Percentiles rank a stretch among this genome's conserved stretches.
Conservation (phyloP, 352 stramenopile species). For the Vaucheria bursata region DNA sequence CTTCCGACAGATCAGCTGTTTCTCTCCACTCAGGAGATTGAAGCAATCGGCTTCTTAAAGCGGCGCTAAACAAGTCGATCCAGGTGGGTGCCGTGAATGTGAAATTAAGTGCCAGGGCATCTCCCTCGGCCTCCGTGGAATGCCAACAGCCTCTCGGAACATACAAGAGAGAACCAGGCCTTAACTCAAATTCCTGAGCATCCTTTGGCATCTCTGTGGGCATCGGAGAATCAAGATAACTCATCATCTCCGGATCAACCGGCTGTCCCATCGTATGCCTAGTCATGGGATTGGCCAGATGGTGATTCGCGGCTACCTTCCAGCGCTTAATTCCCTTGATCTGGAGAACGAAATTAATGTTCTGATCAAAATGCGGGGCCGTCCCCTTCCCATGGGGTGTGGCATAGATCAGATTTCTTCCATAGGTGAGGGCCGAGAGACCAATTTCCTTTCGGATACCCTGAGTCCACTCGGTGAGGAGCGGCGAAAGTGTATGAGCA, state of each 20-base stretch:
- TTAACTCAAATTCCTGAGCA: background rate
- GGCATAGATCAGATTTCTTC: background rate
- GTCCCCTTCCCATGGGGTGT: background rate
- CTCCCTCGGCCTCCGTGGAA: background rate
- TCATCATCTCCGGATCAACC: background rate
- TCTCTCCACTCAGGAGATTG: background rate
- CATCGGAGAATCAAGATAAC: background rate
- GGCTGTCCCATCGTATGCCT: background rate
- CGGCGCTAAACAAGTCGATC: background rate
- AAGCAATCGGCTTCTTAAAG: background rate
- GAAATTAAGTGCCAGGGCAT: background rate
- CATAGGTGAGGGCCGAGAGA: background rate
- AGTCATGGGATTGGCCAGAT: background rate
- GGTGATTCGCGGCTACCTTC: background rate
- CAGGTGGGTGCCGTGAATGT: background rate
- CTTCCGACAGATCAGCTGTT: background rate
- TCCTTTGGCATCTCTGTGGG: background rate
- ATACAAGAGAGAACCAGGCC: background rate
- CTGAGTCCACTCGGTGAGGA: background rate
- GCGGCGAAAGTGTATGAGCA: background rate
- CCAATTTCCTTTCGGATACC: background rate
- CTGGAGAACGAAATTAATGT: background rate
- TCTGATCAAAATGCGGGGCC: constrained; percentile 3
- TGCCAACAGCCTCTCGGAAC: background rate
- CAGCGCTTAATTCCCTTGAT: background rate